Percentiles rank a stretch among this genome's conserved stretches.
These are phyloP conservation scores for Aphanomyces stellatus DNA, from an alignment of 352 stramenopile species.

Conservation along the genomic window DNA sequence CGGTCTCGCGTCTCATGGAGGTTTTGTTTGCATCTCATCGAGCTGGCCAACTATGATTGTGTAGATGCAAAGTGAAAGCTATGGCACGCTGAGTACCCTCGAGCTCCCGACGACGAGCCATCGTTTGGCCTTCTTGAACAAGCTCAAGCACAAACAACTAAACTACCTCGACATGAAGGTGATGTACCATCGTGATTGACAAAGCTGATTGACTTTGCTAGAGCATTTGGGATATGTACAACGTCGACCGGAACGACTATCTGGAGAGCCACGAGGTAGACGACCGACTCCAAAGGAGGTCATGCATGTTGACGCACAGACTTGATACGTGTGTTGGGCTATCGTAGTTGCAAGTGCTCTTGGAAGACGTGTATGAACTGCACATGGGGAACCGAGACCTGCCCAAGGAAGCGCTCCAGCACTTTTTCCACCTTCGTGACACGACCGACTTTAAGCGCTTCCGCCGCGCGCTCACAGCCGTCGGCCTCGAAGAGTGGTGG, in stretches of 20 bases:
- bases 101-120: background rate
- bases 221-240: conserved; percentile 18
- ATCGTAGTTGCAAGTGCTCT: conserved; percentile 2
- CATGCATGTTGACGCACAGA: background rate
- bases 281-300: no score
- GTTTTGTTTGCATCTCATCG: conserved; percentile 17
- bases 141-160: background rate
- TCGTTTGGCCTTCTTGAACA: background rate
- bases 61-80: conserved; percentile 19
- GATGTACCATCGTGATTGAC: background rate
- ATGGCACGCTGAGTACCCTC: background rate
- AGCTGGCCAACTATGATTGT: background rate
- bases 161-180: conserved; percentile 19
- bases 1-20: conserved; percentile 82
- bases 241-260: background rate
- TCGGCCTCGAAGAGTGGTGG: conserved; percentile 1
- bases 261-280: conserved; percentile 13
- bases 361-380: conserved; percentile 17
- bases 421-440: background rate
- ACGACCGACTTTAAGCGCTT: background rate
- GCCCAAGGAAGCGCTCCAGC: background rate
- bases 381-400: background rate
- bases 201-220: background rate
- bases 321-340: background rate
- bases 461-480: background rate